Conservation (phyloP, 305 asterid genomes). For the Plantago coronopus region DNA sequence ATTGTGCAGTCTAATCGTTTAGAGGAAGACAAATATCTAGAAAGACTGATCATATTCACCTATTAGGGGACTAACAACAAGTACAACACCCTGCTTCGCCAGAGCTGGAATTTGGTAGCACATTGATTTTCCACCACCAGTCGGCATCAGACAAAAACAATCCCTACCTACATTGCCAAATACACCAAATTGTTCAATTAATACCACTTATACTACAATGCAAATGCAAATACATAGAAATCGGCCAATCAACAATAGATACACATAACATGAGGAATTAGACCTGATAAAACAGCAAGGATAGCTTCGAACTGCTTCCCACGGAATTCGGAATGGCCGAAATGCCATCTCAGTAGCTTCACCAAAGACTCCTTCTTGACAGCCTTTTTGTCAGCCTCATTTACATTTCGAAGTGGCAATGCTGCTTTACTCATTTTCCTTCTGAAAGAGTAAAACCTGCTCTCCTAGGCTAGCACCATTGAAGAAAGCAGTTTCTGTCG, state of each 20-base stretch:
- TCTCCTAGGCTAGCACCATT: too few relatives aligned
- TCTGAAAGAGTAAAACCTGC: too few relatives aligned
- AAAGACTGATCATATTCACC: constrained; percentile 52
- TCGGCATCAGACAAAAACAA: constrained; percentile 96
- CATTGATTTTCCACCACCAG: constrained; percentile 97
- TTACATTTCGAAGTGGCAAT: constrained; percentile 56
- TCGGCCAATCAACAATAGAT: too few relatives aligned
- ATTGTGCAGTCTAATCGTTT: constrained; percentile 49
- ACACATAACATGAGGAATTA: not conserved
- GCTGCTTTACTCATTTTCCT: constrained; percentile 61
- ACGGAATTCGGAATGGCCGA: constrained; percentile 77
- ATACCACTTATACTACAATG: not conserved
- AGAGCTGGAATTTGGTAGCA: constrained; percentile 93
- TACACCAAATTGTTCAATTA: not conserved
- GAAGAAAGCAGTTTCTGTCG: too few relatives aligned
- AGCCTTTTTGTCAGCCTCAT: constrained; percentile 48
- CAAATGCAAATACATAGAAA: not conserved
- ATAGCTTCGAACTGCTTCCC: constrained; percentile 93
- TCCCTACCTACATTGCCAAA: constrained; percentile 60
- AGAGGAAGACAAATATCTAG: constrained; percentile 19
- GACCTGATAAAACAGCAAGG: constrained; percentile 92
- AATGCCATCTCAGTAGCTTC: constrained; percentile 93
- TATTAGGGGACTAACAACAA: constrained; percentile 91
- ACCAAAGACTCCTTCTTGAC: constrained; percentile 72
- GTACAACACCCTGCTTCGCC: constrained; percentile 87